These are phyloP conservation scores for Lagerstroemia speciosa DNA, from an alignment of 345 rosid genomes.

Conservation along the genomic window DNA sequence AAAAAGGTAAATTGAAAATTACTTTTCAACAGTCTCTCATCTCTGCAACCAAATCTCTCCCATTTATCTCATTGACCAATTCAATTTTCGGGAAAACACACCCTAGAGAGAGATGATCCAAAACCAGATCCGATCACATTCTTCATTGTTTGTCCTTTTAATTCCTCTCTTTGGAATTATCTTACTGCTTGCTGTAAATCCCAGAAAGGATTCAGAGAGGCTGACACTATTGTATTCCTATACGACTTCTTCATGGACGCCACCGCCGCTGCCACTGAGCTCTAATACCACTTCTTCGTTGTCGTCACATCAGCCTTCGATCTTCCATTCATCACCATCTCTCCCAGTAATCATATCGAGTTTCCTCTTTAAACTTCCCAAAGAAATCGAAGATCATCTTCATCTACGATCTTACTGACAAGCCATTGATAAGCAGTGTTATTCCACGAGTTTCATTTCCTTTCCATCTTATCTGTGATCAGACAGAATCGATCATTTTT, in stretches of 20 bases:
- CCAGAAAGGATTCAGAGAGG: neutral
- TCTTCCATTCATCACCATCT: neutral
- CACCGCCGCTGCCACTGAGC: neutral
- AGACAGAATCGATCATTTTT: neutral
- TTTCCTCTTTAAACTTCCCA: neutral
- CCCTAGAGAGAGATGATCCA: slow-evolving; percentile 1
- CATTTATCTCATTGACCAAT: neutral
- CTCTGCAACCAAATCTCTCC: neutral
- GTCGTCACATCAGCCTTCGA: neutral
- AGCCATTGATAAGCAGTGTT: too few relatives aligned
- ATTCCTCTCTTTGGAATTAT: neutral
- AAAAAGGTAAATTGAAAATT: too few relatives aligned
- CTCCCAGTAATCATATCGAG: neutral
- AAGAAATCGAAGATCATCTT: neutral
- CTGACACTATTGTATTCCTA: neutral
- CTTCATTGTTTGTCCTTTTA: neutral
- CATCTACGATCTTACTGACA: too few relatives aligned
- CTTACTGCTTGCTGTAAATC: neutral
- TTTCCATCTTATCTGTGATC: neutral
- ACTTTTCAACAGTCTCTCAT: neutral
- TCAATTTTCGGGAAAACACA: neutral
- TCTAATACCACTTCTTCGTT: neutral
- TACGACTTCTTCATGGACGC: neutral
- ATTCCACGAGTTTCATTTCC: too few relatives aligned
- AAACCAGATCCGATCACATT: neutral